A percentile compares a stretch with the other conserved stretches of the same genome.
Conservation (phyloP, 176 grass and related monocot genomes). For the Musa troglodytarum region DNA sequence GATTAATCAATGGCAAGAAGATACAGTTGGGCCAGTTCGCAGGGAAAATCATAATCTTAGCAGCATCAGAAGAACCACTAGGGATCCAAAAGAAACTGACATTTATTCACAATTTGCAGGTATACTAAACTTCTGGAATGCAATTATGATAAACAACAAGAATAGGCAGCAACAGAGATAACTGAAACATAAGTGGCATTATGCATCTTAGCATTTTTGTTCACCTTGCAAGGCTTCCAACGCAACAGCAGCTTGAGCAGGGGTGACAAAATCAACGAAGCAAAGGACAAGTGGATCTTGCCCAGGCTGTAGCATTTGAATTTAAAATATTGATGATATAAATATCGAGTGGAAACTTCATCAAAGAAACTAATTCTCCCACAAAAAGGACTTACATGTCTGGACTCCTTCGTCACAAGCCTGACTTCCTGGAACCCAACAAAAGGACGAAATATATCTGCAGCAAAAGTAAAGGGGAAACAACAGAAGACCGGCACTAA, state of each 20-base stretch:
- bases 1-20: no score
- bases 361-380: no score
- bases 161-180: background rate
- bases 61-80: no score
- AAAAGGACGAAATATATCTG: slow-evolving; percentile 75
- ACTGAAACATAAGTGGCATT: slow-evolving; percentile 6
- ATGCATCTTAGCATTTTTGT: slow-evolving; percentile 4
- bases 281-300: slow-evolving; percentile 69
- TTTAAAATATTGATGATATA: slow-evolving; percentile 3
- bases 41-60: no score
- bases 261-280: slow-evolving; percentile 57
- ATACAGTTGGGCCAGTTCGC: no score
- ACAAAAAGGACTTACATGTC: slow-evolving; percentile 45
- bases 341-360: no score
- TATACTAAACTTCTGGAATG: no score
- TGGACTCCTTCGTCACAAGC: slow-evolving; percentile 70
- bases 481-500: no score
- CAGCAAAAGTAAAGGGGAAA: background rate
- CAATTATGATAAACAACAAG: background rate
- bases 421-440: slow-evolving; percentile 52
- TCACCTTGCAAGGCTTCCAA: slow-evolving; percentile 60
- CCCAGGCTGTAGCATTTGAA: slow-evolving; percentile 50
- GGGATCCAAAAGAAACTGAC: no score
- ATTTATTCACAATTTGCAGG: no score
- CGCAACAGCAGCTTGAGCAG: slow-evolving; percentile 37